Evolutionary conservation across 2,329 filamentous ascomycete genomes (phyloP).

Genomic region (Colletotrichum tabaci): DNA sequence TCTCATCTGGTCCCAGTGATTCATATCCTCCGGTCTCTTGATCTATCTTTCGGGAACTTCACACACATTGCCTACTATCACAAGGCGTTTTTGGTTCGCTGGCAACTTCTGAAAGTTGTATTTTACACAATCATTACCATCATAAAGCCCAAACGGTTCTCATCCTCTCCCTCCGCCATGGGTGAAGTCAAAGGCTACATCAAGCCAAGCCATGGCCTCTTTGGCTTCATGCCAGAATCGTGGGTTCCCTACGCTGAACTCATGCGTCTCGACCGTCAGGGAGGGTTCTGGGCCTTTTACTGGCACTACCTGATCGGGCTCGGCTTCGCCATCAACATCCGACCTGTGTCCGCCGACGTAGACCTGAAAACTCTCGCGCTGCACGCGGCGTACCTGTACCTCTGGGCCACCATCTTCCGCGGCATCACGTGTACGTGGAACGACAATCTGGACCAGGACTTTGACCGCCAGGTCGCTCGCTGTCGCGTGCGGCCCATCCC

Average conservation of each 20-base stretch:
- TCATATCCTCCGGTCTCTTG: too few relatives aligned
- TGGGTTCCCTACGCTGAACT: constrained; percentile 22
- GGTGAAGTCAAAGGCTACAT: constrained; percentile 11
- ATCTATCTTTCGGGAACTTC: too few relatives aligned
- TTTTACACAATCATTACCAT: background rate
- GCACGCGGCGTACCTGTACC: background rate
- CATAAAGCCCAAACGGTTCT: too few relatives aligned
- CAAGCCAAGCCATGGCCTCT: constrained; percentile 11
- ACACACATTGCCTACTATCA: too few relatives aligned
- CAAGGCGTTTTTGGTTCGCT: too few relatives aligned
- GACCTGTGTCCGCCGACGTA: background rate
- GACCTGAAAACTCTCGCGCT: background rate
- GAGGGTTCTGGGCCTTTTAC: constrained; percentile 21
- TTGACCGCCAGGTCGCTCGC: constrained; percentile 51
- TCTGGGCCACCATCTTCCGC: background rate
- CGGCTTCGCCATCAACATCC: constrained; percentile 14
- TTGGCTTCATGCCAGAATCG: constrained; percentile 16
- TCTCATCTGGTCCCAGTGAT: too few relatives aligned
- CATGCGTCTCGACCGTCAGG: constrained; percentile 19
- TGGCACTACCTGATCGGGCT: constrained; percentile 22
- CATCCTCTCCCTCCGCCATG: background rate
- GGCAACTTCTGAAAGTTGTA: background rate
- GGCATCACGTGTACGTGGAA: constrained; percentile 48
- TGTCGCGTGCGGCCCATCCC: constrained; percentile 52
- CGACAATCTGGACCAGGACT: constrained; percentile 53